These are phyloP conservation scores for Saitozyma podzolica DNA, from an alignment of 768 basidiomycete genomes.

Conservation along the genomic window DNA sequence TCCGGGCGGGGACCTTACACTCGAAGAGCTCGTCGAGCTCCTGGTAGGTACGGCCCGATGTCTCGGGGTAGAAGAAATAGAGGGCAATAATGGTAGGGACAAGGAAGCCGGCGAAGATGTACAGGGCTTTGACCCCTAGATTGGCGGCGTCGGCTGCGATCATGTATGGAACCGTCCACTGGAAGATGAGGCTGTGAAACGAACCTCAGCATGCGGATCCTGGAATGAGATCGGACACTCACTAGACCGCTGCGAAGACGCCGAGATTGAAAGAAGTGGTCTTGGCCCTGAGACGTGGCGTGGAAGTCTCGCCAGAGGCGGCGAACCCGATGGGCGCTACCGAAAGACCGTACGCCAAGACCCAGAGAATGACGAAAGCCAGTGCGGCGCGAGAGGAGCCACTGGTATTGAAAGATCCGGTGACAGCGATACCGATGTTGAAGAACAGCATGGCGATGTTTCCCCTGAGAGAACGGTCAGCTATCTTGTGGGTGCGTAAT, in stretches of 20 bases:
- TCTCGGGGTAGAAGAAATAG: conserved; percentile 28
- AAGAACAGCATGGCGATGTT: too few relatives aligned
- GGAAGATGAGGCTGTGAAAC: neutral
- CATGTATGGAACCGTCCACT: conserved; percentile 14
- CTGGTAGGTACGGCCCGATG: conserved; percentile 33
- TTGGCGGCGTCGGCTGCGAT: conserved; percentile 6
- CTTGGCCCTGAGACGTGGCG: conserved; percentile 24
- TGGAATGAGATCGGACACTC: too few relatives aligned
- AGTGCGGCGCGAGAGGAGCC: too few relatives aligned
- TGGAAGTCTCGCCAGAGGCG: conserved; percentile 22
- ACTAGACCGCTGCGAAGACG: too few relatives aligned
- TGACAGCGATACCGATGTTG: too few relatives aligned
- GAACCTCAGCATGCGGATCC: too few relatives aligned
- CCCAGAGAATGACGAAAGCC: conserved; percentile 2
- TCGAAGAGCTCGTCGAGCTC: conserved; percentile 51
- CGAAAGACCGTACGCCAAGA: conserved; percentile 9
- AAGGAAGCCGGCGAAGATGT: conserved; percentile 11
- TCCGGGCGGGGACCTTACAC: conserved; percentile 40
- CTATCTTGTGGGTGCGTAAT: too few relatives aligned
- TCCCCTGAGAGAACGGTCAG: too few relatives aligned
- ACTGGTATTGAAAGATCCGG: too few relatives aligned
- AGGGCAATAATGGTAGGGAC: conserved; percentile 4
- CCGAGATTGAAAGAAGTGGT: conserved; percentile 4
- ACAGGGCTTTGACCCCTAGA: conserved; percentile 6
- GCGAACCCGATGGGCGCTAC: conserved; percentile 22